Evolutionary conservation across 179 eudicot genomes (phyloP).

Genomic region (Spergularia azorica): DNA sequence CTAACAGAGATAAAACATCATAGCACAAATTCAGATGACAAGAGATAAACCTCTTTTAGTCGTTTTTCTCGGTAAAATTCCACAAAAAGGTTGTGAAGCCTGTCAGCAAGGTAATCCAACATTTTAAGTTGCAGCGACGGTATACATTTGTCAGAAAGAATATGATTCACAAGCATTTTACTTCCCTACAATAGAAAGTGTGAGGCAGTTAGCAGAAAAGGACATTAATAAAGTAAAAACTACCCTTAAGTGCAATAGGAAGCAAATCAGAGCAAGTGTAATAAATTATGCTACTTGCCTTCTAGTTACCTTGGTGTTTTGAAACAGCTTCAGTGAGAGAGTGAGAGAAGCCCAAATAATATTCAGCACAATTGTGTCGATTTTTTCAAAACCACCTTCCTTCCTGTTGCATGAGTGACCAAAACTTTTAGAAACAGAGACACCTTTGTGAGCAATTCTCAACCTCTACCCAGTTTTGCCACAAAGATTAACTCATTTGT

Average conservation of each 20-base stretch:
- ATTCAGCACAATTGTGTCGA: constrained; percentile 41
- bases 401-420: constrained; percentile 40
- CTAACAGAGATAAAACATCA: neutral
- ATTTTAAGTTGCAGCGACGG: constrained; percentile 49
- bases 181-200: constrained; percentile 52
- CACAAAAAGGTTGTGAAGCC: constrained; percentile 66
- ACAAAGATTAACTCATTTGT: neutral
- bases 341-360: constrained; percentile 64
- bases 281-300: constrained; percentile 19
- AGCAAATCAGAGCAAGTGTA: neutral
- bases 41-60: constrained; percentile 56
- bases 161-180: constrained; percentile 41
- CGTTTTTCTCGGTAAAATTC: constrained; percentile 50
- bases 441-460: neutral
- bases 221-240: neutral
- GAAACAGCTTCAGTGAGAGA: constrained; percentile 58
- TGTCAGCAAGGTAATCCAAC: constrained; percentile 55
- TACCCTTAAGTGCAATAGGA: neutral
- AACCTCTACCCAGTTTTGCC: neutral
- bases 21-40: constrained; percentile 1
- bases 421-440: constrained; percentile 20
- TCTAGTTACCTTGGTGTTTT: constrained; percentile 49
- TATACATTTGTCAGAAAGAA: constrained; percentile 59
- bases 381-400: constrained; percentile 46
- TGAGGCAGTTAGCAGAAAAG: constrained; percentile 20